These are phyloP conservation scores for Lepraria neglecta DNA, from an alignment of 495 filamentous ascomycete genomes.

Conservation along the genomic window DNA sequence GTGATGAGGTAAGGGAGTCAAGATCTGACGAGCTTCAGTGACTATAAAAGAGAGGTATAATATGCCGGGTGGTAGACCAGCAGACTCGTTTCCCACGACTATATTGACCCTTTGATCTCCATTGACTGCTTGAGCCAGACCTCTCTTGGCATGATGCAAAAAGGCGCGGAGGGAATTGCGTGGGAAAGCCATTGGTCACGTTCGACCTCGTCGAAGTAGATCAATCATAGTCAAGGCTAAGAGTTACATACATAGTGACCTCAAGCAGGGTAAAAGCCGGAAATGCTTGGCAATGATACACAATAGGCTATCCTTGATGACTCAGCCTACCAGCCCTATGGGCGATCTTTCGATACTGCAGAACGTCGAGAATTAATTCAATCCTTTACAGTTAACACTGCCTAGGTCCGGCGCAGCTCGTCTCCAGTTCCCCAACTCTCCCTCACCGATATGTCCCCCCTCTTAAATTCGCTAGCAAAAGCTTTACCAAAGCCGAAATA, in stretches of 20 bases:
- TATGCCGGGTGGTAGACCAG: conserved; percentile 14
- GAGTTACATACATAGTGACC: too few species aligned
- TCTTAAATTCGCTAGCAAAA: conserved; percentile 71
- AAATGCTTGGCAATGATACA: too few species aligned
- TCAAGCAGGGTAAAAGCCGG: too few species aligned
- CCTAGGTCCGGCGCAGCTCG: background rate
- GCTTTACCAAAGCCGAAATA: conserved; percentile 87
- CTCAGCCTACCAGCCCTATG: conserved; percentile 7
- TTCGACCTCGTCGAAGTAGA: too few species aligned
- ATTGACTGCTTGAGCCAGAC: conserved; percentile 15
- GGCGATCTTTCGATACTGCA: background rate
- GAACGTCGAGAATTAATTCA: background rate
- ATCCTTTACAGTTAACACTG: too few species aligned
- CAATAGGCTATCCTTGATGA: background rate
- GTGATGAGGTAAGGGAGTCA: conserved; percentile 79
- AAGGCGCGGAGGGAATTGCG: conserved; percentile 26
- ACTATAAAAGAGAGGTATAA: background rate
- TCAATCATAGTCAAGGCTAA: too few species aligned
- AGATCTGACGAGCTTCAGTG: conserved; percentile 56
- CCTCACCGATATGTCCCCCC: conserved; percentile 17
- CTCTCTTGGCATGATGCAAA: conserved; percentile 18
- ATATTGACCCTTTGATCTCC: conserved; percentile 19
- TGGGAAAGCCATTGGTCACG: conserved; percentile 24
- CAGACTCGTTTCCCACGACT: conserved; percentile 30
- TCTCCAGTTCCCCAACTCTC: too few species aligned